These are phyloP conservation scores for Botryotinia calthae DNA, from an alignment of 2,329 filamentous ascomycete genomes.

Conservation along the genomic window DNA sequence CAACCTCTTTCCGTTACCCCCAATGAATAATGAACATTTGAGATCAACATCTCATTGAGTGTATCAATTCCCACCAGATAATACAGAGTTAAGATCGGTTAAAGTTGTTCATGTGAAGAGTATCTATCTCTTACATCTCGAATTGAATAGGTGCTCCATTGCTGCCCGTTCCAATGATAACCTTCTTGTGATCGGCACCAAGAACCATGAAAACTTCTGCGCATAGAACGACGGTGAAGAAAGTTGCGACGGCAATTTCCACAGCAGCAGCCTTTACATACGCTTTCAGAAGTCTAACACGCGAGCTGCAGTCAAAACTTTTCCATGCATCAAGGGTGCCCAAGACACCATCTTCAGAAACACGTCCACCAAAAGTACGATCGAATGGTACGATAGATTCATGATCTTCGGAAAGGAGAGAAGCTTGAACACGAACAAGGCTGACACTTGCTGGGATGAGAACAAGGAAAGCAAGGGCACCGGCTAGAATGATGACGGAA, in stretches of 20 bases:
- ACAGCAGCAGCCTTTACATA: constrained; percentile 69
- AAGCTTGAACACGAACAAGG: constrained; percentile 81
- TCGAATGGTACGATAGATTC: constrained; percentile 89
- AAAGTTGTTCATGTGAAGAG: not conserved
- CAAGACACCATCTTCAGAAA: constrained; percentile 69
- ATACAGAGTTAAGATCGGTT: no score
- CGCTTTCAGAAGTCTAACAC: constrained; percentile 70
- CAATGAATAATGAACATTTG: not conserved
- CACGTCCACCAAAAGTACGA: constrained; percentile 75
- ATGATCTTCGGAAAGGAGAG: constrained; percentile 75
- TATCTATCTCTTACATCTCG: not conserved
- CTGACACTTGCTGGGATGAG: constrained; percentile 74
- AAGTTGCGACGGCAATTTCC: constrained; percentile 46
- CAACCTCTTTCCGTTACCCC: not conserved
- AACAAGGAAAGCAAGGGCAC: constrained; percentile 58
- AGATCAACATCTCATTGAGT: not conserved
- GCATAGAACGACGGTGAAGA: constrained; percentile 50
- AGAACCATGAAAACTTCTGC: constrained; percentile 52
- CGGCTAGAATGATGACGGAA: constrained; percentile 45
- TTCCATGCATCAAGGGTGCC: constrained; percentile 75
- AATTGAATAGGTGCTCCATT: not conserved
- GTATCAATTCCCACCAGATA: not conserved
- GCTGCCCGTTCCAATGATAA: not conserved
- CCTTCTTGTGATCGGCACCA: constrained; percentile 34
- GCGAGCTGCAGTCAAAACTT: constrained; percentile 70